Conservation (phyloP, 352 stramenopile species). For the Globisporangium carolinianum region DNA sequence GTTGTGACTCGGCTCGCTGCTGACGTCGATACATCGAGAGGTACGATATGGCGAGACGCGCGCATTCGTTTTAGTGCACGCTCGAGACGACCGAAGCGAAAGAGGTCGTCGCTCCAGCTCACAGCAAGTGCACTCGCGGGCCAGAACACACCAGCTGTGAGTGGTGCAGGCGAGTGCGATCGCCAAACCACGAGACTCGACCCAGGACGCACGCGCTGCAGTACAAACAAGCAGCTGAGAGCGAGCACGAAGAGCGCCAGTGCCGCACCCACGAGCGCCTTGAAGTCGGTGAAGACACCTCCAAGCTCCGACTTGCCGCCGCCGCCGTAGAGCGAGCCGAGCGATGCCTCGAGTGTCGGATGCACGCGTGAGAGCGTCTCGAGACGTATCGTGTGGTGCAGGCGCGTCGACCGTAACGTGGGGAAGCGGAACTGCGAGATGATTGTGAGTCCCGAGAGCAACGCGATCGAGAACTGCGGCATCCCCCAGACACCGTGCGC, state of each 20-base stretch:
- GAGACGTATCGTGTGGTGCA: too few relatives aligned
- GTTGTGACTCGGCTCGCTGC: background rate
- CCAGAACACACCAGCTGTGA: background rate
- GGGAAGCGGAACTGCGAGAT: constrained; percentile 7
- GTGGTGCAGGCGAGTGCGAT: too few relatives aligned
- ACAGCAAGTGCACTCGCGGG: constrained; percentile 1
- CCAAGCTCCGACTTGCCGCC: too few relatives aligned
- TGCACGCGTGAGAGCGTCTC: too few relatives aligned
- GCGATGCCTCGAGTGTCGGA: too few relatives aligned
- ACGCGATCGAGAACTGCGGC: constrained; percentile 18
- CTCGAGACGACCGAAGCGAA: background rate
- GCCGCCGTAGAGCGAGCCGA: too few relatives aligned
- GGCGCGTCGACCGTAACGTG: constrained; percentile 2
- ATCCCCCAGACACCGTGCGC: constrained; percentile 11
- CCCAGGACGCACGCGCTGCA: too few relatives aligned
- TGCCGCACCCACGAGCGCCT: too few relatives aligned
- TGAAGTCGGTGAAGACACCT: too few relatives aligned
- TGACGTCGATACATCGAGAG: background rate
- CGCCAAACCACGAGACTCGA: too few relatives aligned
- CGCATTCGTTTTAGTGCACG: background rate
- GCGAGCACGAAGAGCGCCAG: background rate
- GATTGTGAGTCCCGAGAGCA: too few relatives aligned
- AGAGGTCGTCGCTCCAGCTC: constrained; percentile 10
- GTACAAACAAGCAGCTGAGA: too few relatives aligned
- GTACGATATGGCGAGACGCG: background rate